Conservation (phyloP, 176 grass and related monocot genomes). For the Ampelocalamus luodianensis region DNA sequence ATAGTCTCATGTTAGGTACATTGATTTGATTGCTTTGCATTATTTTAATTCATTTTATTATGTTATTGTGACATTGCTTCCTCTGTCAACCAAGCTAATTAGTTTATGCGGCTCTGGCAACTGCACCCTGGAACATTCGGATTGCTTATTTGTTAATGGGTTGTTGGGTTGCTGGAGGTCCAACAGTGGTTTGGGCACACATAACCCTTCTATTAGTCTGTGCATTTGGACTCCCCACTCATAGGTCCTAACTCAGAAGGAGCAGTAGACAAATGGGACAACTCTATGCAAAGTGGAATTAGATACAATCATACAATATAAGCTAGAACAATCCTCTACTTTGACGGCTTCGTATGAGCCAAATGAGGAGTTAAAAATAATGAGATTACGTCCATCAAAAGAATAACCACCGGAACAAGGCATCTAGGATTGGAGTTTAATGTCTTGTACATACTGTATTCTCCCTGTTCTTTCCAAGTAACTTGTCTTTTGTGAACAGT, state of each 20-base stretch:
- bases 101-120: not conserved
- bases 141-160: conserved; percentile 18
- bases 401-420: conserved; percentile 38
- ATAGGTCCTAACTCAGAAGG: not conserved
- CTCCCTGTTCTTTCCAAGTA: conserved; percentile 41
- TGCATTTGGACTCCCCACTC: conserved; percentile 28
- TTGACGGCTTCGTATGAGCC: conserved; percentile 54
- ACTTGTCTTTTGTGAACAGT: conserved; percentile 34
- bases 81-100: conserved; percentile 7
- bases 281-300: conserved; percentile 49
- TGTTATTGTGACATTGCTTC: not conserved
- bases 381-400: conserved; percentile 5
- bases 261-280: conserved; percentile 48
- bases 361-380: conserved; percentile 35
- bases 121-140: conserved; percentile 2
- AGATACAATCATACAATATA: not conserved
- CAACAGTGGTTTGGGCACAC: conserved; percentile 8
- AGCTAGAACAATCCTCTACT: conserved; percentile 34
- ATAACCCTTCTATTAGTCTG: not conserved
- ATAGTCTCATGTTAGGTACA: conserved; percentile 1
- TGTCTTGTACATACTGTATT: conserved; percentile 25
- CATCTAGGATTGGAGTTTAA: conserved; percentile 26
- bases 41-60: not conserved
- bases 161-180: not conserved
- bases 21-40: conserved; percentile 31